A percentile compares a stretch with the other conserved stretches of the same genome.
phyloP scores from a whole-genome alignment of 441 rosid species.

The Populus hybrid region DNA sequence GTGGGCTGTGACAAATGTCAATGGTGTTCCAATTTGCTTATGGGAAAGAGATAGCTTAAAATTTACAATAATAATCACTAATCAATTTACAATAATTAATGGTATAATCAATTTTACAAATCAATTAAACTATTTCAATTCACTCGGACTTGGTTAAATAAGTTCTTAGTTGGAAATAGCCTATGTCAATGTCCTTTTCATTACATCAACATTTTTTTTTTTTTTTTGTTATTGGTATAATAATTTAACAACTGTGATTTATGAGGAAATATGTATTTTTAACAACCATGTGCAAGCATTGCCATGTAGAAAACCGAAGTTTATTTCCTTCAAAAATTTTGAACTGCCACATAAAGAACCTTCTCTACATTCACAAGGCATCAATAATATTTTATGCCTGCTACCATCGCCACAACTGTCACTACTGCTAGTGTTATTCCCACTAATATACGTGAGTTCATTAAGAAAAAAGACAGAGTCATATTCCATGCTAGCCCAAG shows the following conservation, averaged over 20 bases:
- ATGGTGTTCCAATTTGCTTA: background rate
- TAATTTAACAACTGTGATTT: too few relatives aligned
- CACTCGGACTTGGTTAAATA: background rate
- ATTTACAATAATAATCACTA: background rate
- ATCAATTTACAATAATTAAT: too few relatives aligned
- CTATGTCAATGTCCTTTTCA: too few relatives aligned
- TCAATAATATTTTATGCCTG: background rate
- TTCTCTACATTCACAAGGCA: slow-evolving; percentile 4
- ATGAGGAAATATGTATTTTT: background rate
- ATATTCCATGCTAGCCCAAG: slow-evolving; percentile 10
- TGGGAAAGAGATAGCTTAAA: background rate
- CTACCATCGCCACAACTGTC: background rate
- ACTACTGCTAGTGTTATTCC: background rate
- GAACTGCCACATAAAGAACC: background rate
- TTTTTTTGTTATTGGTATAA: too few relatives aligned
- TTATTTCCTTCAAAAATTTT: slow-evolving; percentile 2
- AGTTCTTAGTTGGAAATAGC: background rate
- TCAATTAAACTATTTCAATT: background rate
- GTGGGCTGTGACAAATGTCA: background rate
- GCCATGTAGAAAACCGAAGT: background rate
- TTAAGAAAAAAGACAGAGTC: background rate
- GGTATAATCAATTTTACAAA: background rate
- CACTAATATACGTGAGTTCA: background rate
- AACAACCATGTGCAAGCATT: background rate
- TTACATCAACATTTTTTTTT: too few relatives aligned